A percentile compares a stretch with the other conserved stretches of the same genome.
These are phyloP conservation scores for Fusarium musae DNA, from an alignment of 2,329 filamentous ascomycete genomes.

Conservation along the genomic window DNA sequence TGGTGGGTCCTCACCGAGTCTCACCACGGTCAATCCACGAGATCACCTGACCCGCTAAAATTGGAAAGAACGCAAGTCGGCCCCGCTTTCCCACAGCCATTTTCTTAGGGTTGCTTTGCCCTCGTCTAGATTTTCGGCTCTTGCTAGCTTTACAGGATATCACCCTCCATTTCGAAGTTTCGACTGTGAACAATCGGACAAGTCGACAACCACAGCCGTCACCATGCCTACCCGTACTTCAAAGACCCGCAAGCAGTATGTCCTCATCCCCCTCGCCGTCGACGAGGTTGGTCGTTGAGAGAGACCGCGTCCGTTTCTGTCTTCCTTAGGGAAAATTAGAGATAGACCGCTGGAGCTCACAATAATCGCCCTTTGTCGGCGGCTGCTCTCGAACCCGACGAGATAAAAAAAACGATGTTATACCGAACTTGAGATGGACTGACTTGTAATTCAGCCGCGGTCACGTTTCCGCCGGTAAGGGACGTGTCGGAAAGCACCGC, in stretches of 20 bases:
- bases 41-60: conserved; percentile 47
- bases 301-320: conserved; percentile 18
- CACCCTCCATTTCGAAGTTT: conserved; percentile 51
- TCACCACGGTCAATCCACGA: conserved; percentile 38
- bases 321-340: not conserved
- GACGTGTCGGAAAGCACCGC: conserved; percentile 98
- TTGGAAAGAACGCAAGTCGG: not conserved
- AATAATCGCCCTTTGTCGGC: conserved; percentile 36
- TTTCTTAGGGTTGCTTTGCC: conserved; percentile 56
- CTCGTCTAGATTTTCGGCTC: conserved; percentile 53
- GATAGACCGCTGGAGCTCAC: conserved; percentile 33
- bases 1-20: conserved; percentile 32
- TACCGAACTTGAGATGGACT: conserved; percentile 37
- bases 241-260: conserved; percentile 83
- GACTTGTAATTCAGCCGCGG: conserved; percentile 74
- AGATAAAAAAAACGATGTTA: conserved; percentile 2
- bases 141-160: conserved; percentile 51
- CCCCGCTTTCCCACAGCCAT: conserved; percentile 25
- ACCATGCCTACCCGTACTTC: conserved; percentile 79
- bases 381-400: conserved; percentile 17
- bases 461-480: conserved; percentile 98
- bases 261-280: conserved; percentile 47
- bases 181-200: conserved; percentile 52
- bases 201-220: conserved; percentile 57
- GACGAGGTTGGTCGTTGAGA: conserved; percentile 38